Evolutionary conservation across 495 filamentous ascomycete species (phyloP), one percentile per base, ranked within the genome.

Genomic region (Pseudomonodictys pantanalensis): DNA sequence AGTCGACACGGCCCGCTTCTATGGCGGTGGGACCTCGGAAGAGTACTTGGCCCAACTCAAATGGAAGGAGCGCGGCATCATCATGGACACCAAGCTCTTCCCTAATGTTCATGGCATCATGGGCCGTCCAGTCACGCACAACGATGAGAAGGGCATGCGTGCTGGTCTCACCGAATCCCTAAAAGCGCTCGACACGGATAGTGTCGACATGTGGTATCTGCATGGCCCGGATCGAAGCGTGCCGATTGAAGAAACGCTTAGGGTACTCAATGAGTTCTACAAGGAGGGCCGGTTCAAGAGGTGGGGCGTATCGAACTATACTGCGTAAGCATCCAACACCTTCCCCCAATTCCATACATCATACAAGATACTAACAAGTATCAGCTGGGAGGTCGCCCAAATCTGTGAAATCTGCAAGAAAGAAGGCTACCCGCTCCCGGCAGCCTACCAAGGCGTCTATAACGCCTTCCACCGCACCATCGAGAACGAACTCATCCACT

Each of bases 341-440:
- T n/a, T n/a, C n/a, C n/a, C n/a, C n/a, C n/a, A n/a, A n/a, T n/a
- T n/a, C n/a, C n/a, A n/a, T n/a, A n/a, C n/a, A n/a, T n/a, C n/a
- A n/a, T n/a, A n/a, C n/a, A n/a, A n/a, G n/a, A n/a, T n/a, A n/a
- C n/a, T n/a, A n/a, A n/a, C n/a, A n/a, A n/a, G n/a, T n/a, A n/a
- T n/a, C n/a, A n/a, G n/a, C n/a, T 95, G 87, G 66, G 91, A 97
- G 72, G 90, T 97, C 9, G 92, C 91, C 2, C 90, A 96, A 76
- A 79, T 95, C 22, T 88, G 87, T 2, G 79, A 90, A 54, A 83
- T 85, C 15, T 93, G 89, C 76, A 83, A 85, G 65, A 81, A 87
- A 72, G 82, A 86, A 60, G 84, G 83, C 42, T 90, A 84, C 82
- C 81, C 86, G 39, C 77, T 80, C 18, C 85, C 87, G n/a, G 85